phyloP scores from a whole-genome alignment of 2,329 filamentous ascomycete genomes.

The Fusarium liriodendri region DNA sequence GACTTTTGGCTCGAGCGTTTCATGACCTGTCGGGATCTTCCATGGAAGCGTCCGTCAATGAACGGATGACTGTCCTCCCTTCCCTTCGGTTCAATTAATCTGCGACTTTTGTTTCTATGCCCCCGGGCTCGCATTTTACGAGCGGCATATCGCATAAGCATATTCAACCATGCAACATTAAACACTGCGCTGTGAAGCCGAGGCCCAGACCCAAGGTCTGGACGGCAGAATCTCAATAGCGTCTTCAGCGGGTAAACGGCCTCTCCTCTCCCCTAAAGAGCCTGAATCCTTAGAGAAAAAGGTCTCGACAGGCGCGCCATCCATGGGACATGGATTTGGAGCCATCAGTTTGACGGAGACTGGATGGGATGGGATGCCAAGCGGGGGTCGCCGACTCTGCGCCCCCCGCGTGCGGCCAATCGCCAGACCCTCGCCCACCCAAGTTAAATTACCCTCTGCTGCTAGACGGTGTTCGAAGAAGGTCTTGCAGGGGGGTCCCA shows the following conservation, averaged over 20 bases:
- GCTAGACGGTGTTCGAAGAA: slow-evolving; percentile 14
- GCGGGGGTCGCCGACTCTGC: slow-evolving; percentile 27
- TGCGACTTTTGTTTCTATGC: neutral
- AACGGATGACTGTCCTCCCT: neutral
- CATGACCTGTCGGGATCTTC: slow-evolving; percentile 13
- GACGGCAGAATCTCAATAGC: slow-evolving; percentile 24
- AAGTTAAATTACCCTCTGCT: slow-evolving; percentile 42
- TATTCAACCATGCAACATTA: neutral
- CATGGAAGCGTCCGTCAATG: neutral
- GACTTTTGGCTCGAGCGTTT: slow-evolving; percentile 30
- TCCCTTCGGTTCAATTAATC: neutral
- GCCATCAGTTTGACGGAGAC: slow-evolving; percentile 17
- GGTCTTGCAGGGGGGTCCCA: slow-evolving; percentile 4
- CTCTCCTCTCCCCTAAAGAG: slow-evolving; percentile 10
- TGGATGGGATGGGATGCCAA: slow-evolving; percentile 23
- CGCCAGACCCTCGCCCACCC: slow-evolving; percentile 20
- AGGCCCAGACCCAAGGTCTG: slow-evolving; percentile 7
- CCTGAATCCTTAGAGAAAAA: slow-evolving; percentile 20
- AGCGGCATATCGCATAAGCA: slow-evolving; percentile 12
- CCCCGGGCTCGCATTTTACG: neutral
- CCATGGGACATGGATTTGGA: slow-evolving; percentile 25
- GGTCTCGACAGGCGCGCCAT: slow-evolving; percentile 13
- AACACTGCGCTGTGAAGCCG: neutral
- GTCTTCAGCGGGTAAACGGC: slow-evolving; percentile 24
- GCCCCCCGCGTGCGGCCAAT: slow-evolving; percentile 35